Evolutionary conservation across 2,329 filamentous ascomycete species (phyloP), one percentile per base, ranked within the genome.

Genomic region (Botrytis fabae): DNA sequence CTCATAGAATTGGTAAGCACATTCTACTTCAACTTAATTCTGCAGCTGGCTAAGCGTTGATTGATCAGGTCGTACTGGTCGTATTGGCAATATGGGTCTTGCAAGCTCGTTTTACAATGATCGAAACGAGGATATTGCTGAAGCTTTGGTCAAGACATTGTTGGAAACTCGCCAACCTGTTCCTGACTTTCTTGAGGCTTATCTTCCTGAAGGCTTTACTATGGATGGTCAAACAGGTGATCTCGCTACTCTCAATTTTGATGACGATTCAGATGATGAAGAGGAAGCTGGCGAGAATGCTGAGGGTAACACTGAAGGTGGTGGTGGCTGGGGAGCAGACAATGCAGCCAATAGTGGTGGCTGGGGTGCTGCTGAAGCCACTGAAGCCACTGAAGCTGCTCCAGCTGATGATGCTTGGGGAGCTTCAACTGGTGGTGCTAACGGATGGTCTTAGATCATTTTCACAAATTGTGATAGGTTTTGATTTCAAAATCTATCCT

Each of bases 91-190:
- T 77, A 87, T 88, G 62, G 96, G 96, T 28, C 84, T 94, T 8
- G 95, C 96, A 0, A 95, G 93, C 0, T 97, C 95, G 0, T 95
- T 99, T 84, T 98, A 92, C 85, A 93, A 91, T 40, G 91, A 95
- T 1, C 85, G 87, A 0, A 93, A 98, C 78, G 88, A 92, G 72
- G 87, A 91, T 4, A 84, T 98, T 60, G 94, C 88, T 0, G 86
- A 88, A 16, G 89, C 92, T 2, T 85, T 99, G 0, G 92, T 93
- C 54, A 94, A 95, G 81, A 90, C 93, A 9, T 85, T 99, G 0
- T 80, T 97, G 0, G 95, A 98, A 83, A 93, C 90, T 8, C 86
- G 90, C 8, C 94, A 97, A 82, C 83, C 85, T 0, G 83, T 99
- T 40, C 96, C 96, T 0, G 92, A 97, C 0, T 98, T 98, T 80